Evolutionary conservation across 2,329 filamentous ascomycete species (phyloP), one percentile per base, ranked within the genome.

Genomic region (Cryphonectria naterciae): DNA sequence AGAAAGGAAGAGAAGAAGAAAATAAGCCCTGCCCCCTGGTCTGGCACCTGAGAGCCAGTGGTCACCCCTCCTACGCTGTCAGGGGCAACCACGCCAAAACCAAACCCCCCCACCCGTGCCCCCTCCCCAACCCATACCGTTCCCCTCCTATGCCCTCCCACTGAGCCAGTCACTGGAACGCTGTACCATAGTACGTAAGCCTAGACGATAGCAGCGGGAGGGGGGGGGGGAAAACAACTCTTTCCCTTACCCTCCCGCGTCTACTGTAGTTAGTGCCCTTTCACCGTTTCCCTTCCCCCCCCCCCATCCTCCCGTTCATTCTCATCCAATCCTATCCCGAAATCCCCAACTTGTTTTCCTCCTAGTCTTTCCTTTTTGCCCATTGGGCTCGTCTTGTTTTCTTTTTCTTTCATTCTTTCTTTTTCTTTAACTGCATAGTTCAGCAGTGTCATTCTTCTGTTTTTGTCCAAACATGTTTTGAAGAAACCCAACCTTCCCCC

Each of bases 41-140:
- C 43, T 22, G 43, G 43, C 43, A 46, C 43, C 19, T 46, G 43
- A 46, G 43, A 46, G 28, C 7, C 52, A 25, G 13, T 32, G 28
- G 28, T 58, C 54, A 35, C n/a, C 52, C 13, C 15, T 39, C 35
- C 32, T 35, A 11, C 37, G 60, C 60, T 62, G 60, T 62, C 60
- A 62, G 60, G 60, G 60, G 60, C 60, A 62, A 62, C 60, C 60
- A 62, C 32, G 46, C 46, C 46, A n/a, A n/a, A 49, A 49, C 10
- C 2, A 2, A 4, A 46, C 22, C 15, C 1, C 17, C 43, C 43
- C 17, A 17, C 43, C 17, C n/a, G n/a, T n/a, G n/a, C n/a, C n/a
- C n/a, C n/a, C n/a, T n/a, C n/a, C n/a, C n/a, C n/a, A n/a, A n/a
- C 43, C 43, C 19, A 19, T n/a, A n/a, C n/a, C n/a, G n/a, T n/a